A percentile compares a stretch with the other conserved stretches of the same genome.
Evolutionary conservation across 1,284 basidiomycete genomes (phyloP).

Genomic region (Puccinia triticina): DNA sequence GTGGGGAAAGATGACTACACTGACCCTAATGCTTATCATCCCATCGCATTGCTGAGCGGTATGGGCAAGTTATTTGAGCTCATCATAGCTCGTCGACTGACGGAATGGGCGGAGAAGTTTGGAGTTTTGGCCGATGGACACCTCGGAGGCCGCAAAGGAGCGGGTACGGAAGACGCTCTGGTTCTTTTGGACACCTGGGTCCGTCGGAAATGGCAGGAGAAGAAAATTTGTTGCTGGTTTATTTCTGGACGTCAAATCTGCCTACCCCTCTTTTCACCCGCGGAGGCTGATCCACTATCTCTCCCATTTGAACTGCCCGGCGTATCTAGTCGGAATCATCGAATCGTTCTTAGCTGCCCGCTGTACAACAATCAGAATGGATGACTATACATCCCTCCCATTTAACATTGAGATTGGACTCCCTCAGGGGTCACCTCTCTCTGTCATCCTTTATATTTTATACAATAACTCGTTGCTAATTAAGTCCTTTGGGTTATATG

Average conservation of each 20-base stretch:
- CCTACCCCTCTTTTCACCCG: constrained; percentile 3
- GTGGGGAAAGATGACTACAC: constrained; percentile 11
- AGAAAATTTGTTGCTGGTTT: not conserved
- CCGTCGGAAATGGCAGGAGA: too few relatives aligned
- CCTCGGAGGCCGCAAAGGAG: not conserved
- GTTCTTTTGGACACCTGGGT: too few relatives aligned
- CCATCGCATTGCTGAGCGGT: constrained; percentile 5
- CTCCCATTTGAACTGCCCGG: not conserved
- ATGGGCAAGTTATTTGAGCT: constrained; percentile 22
- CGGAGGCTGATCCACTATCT: not conserved
- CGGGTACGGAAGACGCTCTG: too few relatives aligned
- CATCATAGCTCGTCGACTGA: not conserved
- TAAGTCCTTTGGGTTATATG: too few relatives aligned
- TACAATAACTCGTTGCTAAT: not conserved
- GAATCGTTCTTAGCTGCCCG: not conserved
- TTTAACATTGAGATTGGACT: not conserved
- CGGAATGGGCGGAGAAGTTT: not conserved
- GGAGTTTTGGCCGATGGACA: not conserved
- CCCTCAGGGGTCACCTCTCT: constrained; percentile 18
- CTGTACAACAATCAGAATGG: not conserved
- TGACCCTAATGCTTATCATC: constrained; percentile 1
- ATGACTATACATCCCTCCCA: not conserved
- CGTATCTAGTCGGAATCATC: not conserved
- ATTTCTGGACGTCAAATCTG: constrained; percentile 26
- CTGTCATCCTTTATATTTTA: constrained; percentile 15